phyloP scores from a whole-genome alignment of 2,329 filamentous ascomycete species.

The Pestalotiopsis fici region DNA sequence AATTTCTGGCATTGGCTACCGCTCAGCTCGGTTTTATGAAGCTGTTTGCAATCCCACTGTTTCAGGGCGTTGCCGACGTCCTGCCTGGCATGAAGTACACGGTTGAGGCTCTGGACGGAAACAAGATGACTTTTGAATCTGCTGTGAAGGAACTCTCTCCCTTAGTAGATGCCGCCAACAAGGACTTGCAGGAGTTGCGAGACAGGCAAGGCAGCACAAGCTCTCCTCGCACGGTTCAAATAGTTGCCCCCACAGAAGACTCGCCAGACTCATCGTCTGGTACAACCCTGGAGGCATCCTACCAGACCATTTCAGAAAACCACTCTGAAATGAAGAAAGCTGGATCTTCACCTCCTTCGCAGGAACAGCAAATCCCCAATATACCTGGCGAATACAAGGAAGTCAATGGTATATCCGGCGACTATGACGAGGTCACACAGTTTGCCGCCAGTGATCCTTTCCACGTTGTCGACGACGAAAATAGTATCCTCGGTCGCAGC shows the following conservation, averaged over 20 bases:
- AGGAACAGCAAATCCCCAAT: constrained; percentile 31
- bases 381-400: constrained; percentile 38
- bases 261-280: constrained; percentile 18
- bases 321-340: constrained; percentile 27
- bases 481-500: constrained; percentile 29
- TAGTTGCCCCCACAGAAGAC: constrained; percentile 30
- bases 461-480: constrained; percentile 38
- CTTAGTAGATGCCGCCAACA: constrained; percentile 39
- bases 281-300: constrained; percentile 11
- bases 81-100: constrained; percentile 84
- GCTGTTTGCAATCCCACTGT: constrained; percentile 89
- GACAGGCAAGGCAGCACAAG: constrained; percentile 37
- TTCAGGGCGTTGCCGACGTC: constrained; percentile 83
- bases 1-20: constrained; percentile 78
- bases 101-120: constrained; percentile 77
- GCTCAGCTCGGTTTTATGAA: constrained; percentile 97
- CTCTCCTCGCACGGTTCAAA: constrained; percentile 46
- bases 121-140: constrained; percentile 73
- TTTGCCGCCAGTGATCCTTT: constrained; percentile 53
- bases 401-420: constrained; percentile 43
- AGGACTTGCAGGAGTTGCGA: constrained; percentile 21
- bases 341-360: constrained; percentile 20
- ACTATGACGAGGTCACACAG: constrained; percentile 48
- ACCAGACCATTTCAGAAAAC: constrained; percentile 17
- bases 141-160: constrained; percentile 66